Evolutionary conservation across 2,329 filamentous ascomycete species (phyloP), one percentile per base, ranked within the genome.

Genomic region (Alternaria arbusti): DNA sequence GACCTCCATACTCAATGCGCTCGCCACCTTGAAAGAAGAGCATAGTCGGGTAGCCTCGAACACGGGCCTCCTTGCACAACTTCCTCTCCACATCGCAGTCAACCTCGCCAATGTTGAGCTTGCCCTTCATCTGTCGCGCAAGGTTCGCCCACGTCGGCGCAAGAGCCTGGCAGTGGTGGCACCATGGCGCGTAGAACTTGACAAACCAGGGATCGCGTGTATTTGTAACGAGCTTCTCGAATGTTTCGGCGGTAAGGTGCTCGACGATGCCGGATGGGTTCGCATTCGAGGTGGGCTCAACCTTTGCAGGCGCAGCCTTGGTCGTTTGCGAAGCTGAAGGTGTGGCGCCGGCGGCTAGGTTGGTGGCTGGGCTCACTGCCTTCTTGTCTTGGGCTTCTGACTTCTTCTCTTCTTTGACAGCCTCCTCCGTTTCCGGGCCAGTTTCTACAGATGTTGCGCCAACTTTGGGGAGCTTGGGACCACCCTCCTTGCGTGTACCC

Each of bases 141-240:
- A 99, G 88, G 74, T 95, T 91, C 65, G 89, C 85, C 96, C 96
- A 99, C 68, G 89, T 94, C 3, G 96, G 92, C 36, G 91, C 93
- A 86, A 99, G 89, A 40, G 92, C 92, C 82, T 97, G 92, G 81
- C 96, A 99, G 81, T 99, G 96, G 71, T 90, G 89, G 80, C 96
- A 99, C 96, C 95, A 98, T 6, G 96, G 96, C 17, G 93, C 94
- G 79, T 97, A 98, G 79, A 99, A 98, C 81, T 99, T 99, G 85
- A 99, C 89, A 77, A 99, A 97, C 96, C 96, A 99, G 6, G 94
- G 91, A 67, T 98, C 94, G 67, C 92, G 89, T 0, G 93, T 94
- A 78, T 90, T 91, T 4, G 93, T 97, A 50, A 99, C 94, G 40
- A 91, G 84, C 61, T 88, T 89, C 78, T 96, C 91, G 83, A 99